Conservation (phyloP, 208 protist genomes). For the Acanthamoeba lenticulata region DNA sequence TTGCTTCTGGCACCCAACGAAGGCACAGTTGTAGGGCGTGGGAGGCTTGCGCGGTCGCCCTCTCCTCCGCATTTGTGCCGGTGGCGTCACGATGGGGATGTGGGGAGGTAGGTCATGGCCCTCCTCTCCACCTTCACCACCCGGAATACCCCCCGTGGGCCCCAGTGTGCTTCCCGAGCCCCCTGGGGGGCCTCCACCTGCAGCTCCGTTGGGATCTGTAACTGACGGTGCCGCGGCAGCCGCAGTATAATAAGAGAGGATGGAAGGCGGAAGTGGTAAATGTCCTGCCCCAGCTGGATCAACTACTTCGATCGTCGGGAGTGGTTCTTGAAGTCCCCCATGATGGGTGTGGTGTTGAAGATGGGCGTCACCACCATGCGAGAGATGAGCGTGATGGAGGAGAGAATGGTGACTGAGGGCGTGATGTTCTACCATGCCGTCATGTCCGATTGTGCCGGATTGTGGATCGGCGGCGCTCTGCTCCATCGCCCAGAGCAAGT, state of each 20-base stretch:
- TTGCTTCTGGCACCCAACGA: slow-evolving; percentile 32
- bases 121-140: not conserved
- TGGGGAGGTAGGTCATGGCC: too few relatives aligned
- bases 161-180: not conserved
- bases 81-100: not conserved
- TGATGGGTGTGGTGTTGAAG: slow-evolving; percentile 12
- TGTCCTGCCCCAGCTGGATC: not conserved
- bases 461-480: not conserved
- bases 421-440: not conserved
- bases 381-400: slow-evolving; percentile 16
- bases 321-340: not conserved
- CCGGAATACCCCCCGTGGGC: not conserved
- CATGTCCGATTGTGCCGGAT: not conserved
- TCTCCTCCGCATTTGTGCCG: not conserved
- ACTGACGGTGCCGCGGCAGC: not conserved
- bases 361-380: not conserved
- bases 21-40: slow-evolving; percentile 39
- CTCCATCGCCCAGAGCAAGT: not conserved
- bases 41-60: slow-evolving; percentile 6
- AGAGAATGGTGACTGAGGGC: not conserved
- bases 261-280: not conserved
- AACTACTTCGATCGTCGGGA: not conserved
- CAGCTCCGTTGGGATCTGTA: not conserved
- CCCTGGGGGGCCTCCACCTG: not conserved
- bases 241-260: not conserved